Percentiles rank a stretch among this genome's conserved stretches.
Conservation (phyloP, 2,329 filamentous ascomycete species). For the Fusarium sambucinum region DNA sequence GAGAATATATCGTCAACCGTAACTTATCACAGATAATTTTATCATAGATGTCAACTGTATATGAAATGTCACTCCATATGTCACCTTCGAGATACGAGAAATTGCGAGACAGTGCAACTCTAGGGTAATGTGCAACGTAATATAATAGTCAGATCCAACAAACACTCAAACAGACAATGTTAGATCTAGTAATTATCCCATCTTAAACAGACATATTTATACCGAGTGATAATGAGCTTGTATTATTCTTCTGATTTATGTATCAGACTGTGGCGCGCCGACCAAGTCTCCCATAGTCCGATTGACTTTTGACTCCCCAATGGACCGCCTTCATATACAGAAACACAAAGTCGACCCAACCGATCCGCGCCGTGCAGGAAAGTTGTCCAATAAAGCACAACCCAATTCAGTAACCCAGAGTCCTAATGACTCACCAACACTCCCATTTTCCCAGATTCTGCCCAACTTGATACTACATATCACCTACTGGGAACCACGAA, state of each 20-base stretch:
- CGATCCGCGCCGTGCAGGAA: constrained; percentile 33
- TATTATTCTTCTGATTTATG: constrained; percentile 27
- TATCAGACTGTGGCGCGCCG: constrained; percentile 30
- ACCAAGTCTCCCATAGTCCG: constrained; percentile 29
- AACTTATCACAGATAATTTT: too few species aligned
- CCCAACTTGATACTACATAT: constrained; percentile 15
- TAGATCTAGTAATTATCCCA: not conserved
- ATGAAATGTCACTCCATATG: not conserved
- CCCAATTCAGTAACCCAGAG: constrained; percentile 27
- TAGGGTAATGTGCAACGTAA: not conserved
- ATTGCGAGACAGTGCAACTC: not conserved
- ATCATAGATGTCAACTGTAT: not conserved
- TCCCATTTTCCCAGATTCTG: constrained; percentile 18
- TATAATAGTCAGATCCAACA: too few species aligned
- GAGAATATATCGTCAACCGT: too few species aligned
- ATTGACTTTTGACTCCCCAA: constrained; percentile 35
- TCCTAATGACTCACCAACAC: constrained; percentile 23
- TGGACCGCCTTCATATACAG: constrained; percentile 17
- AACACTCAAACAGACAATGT: not conserved
- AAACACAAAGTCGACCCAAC: constrained; percentile 27
- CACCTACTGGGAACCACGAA: constrained; percentile 9
- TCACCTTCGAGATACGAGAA: not conserved
- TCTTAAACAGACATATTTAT: not conserved
- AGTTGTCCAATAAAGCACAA: constrained; percentile 41
- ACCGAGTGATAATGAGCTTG: constrained; percentile 13